A percentile compares a stretch with the other conserved stretches of the same genome.
phyloP scores from a whole-genome alignment of 2,329 filamentous ascomycete species.

The Dendrostoma leiphaemia region DNA sequence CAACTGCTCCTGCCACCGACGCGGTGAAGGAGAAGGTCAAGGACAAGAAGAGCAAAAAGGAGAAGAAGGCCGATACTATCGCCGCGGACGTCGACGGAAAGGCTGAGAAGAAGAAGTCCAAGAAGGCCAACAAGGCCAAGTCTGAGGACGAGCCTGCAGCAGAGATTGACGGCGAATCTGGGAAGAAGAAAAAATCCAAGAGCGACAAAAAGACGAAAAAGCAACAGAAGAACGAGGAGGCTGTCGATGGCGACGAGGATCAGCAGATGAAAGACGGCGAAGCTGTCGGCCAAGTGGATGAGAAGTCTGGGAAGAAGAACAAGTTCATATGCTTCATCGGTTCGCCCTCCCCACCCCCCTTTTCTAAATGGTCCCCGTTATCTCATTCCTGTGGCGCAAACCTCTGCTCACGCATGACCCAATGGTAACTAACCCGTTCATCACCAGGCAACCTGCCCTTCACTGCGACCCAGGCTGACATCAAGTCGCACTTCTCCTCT shows the following conservation, averaged over 20 bases:
- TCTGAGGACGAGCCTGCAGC: slow-evolving; percentile 16
- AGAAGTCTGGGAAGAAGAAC: slow-evolving; percentile 13
- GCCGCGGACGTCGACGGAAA: not conserved
- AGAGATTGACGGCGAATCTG: slow-evolving; percentile 30
- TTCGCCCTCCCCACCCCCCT: slow-evolving; percentile 31
- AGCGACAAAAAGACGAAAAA: slow-evolving; percentile 26
- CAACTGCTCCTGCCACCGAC: not conserved
- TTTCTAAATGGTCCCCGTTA: not conserved
- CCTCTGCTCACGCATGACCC: no score
- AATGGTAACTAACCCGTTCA: slow-evolving; percentile 27
- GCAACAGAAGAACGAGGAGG: slow-evolving; percentile 36
- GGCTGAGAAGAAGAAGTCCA: slow-evolving; percentile 1
- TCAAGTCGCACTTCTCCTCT: slow-evolving; percentile 75
- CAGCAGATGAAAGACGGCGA: slow-evolving; percentile 20
- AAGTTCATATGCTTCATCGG: slow-evolving; percentile 76
- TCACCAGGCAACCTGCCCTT: slow-evolving; percentile 80
- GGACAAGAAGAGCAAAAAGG: slow-evolving; percentile 7
- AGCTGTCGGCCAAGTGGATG: slow-evolving; percentile 9
- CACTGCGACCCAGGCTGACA: slow-evolving; percentile 67
- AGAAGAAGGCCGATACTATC: not conserved
- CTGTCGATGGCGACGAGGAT: slow-evolving; percentile 23
- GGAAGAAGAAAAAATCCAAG: slow-evolving; percentile 19
- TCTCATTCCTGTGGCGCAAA: not conserved
- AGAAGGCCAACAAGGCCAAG: slow-evolving; percentile 15
- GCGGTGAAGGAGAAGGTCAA: not conserved